These are phyloP conservation scores for Ceratobasidium sp. DNA, from an alignment of 1,284 basidiomycete species.

Conservation along the genomic window DNA sequence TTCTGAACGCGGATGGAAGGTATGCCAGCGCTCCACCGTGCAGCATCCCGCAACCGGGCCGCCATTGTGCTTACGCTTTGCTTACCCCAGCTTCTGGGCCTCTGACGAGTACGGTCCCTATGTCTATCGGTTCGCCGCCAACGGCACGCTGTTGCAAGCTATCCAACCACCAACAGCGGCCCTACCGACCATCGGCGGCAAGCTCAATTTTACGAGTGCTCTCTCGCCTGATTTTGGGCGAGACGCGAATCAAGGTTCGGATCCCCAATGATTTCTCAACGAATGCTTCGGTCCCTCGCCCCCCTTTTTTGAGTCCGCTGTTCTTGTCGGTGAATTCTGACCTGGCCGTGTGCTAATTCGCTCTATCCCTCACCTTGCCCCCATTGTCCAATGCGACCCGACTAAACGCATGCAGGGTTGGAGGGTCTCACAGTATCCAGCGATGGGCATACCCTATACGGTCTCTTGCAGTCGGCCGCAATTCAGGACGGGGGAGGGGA, in stretches of 20 bases:
- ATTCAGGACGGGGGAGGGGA: conserved; percentile 67
- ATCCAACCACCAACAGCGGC: conserved; percentile 67
- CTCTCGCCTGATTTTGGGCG: conserved; percentile 61
- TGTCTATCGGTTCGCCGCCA: conserved; percentile 62
- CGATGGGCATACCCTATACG: conserved; percentile 61
- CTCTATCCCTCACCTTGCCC: conserved; percentile 1
- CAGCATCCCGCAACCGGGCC: neutral
- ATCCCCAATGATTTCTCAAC: conserved; percentile 33
- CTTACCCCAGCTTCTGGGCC: conserved; percentile 59
- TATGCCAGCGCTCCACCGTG: conserved; percentile 49
- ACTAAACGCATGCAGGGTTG: conserved; percentile 57
- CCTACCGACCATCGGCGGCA: conserved; percentile 58
- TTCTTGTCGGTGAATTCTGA: conserved; percentile 1
- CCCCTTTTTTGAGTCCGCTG: conserved; percentile 8
- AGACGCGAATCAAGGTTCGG: conserved; percentile 58
- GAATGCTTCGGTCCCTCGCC: conserved; percentile 6
- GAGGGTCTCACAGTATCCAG: conserved; percentile 67
- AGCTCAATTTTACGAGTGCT: conserved; percentile 63
- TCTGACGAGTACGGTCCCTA: conserved; percentile 76
- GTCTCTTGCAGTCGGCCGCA: conserved; percentile 67
- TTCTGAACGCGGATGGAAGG: conserved; percentile 65
- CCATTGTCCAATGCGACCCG: neutral
- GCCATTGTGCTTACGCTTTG: conserved; percentile 1
- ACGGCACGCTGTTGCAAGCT: conserved; percentile 61
- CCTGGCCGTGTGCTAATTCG: neutral